Evolutionary conservation across 805 yeast species (phyloP).

Genomic region (Candida awuae): DNA sequence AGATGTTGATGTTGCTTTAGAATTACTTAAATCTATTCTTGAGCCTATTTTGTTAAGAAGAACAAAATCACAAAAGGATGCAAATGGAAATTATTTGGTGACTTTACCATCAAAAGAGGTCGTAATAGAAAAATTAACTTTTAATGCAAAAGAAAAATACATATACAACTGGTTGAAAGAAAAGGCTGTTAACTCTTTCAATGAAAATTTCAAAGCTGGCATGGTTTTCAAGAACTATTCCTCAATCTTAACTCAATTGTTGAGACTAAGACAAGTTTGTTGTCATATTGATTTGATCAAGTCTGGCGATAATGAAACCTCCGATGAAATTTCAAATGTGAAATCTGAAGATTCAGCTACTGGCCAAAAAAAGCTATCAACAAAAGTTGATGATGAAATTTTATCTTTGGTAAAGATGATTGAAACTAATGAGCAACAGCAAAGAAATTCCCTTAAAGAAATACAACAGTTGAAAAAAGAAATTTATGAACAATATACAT

Average conservation of each 20-base stretch:
- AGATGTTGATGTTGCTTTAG: conserved; percentile 63
- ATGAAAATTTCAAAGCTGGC: conserved; percentile 54
- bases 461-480: conserved; percentile 20
- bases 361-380: conserved; percentile 8
- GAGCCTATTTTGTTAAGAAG: conserved; percentile 79
- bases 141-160: conserved; percentile 56
- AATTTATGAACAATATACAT: conserved; percentile 28
- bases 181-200: conserved; percentile 56
- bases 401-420: conserved; percentile 16
- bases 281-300: conserved; percentile 70
- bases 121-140: conserved; percentile 54
- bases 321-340: conserved; percentile 3
- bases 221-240: conserved; percentile 65
- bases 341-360: too few relatives aligned
- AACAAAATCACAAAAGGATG: conserved; percentile 75
- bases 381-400: conserved; percentile 17
- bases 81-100: conserved; percentile 66
- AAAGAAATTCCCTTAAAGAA: conserved; percentile 21
- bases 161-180: conserved; percentile 63
- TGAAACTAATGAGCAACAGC: conserved; percentile 23
- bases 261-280: conserved; percentile 80
- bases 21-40: conserved; percentile 74
- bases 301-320: conserved; percentile 35
- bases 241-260: conserved; percentile 71
- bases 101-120: conserved; percentile 71